Evolutionary conservation across 2,329 filamentous ascomycete genomes (phyloP), one percentile per base, ranked within the genome.

Genomic region (Botrytis elliptica): DNA sequence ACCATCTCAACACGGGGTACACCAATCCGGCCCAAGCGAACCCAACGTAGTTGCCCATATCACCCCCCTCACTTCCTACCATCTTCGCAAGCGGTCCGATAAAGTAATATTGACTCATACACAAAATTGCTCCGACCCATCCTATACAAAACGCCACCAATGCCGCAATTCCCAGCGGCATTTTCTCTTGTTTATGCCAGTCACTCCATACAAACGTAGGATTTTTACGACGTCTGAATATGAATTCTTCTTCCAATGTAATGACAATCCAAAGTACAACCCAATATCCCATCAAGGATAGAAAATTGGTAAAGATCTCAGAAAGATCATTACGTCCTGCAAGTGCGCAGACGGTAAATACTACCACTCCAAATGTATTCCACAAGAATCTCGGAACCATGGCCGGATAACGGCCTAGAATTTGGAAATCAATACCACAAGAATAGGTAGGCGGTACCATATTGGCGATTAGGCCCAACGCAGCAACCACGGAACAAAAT

Each of bases 231-330:
- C 84, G 82, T 2, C 89, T 85, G 80, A 92, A 92, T 67, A 92
- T 83, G 33, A 90, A 80, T 67, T 90, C 86, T 78, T 93, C 91
- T 78, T 89, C 85, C 3, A 90, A 81, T 2, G 88, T 83, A 65
- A 92, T 90, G 2, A 86, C 86, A 33, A 91, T 85, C 88, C 89
- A 91, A 63, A 91, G 88, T 22, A 86, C 86, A 25, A 91, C 85
- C 90, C 89, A 92, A 81, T 92, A 92, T 2, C 90, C 91, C 88
- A 92, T 92, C 36, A 92, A 82, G 0, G 89, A 89, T 8, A 92
- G 84, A 80, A 92, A 92, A 79, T 92, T 92, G 18, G 88, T 89
- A 79, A 92, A 91, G 74, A 92, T 91, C 40, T 85, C 85, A 0
- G 89, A 87, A 2, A 93, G 84, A 76, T 89, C 82, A 38, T 86